Conservation (phyloP, 2,329 filamentous ascomycete species). For the Lachnellula suecica region DNA sequence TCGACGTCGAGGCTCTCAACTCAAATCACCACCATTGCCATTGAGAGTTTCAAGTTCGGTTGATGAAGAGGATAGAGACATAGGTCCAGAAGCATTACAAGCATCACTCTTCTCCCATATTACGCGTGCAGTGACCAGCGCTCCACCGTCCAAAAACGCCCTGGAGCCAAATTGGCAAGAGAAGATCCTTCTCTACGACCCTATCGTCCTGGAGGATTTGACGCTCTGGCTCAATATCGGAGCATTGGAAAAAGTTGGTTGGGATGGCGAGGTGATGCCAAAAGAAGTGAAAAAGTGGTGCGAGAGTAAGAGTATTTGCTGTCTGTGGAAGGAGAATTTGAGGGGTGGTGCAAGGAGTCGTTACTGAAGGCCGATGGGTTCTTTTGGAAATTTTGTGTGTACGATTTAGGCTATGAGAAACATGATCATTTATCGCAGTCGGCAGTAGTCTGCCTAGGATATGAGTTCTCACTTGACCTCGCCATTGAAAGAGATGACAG, state of each 20-base stretch:
- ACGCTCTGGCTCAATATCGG: constrained; percentile 79
- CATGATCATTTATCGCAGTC: neutral
- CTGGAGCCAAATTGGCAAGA: constrained; percentile 75
- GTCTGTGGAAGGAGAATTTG: constrained; percentile 58
- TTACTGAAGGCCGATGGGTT: constrained; percentile 18
- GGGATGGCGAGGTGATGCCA: constrained; percentile 62
- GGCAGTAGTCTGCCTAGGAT: neutral
- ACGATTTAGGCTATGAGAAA: neutral
- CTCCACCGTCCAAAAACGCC: constrained; percentile 49
- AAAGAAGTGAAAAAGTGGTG: constrained; percentile 85
- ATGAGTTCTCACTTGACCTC: too few species aligned
- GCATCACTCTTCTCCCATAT: constrained; percentile 50
- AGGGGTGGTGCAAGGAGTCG: constrained; percentile 27
- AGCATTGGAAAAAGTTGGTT: constrained; percentile 60
- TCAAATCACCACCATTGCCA: constrained; percentile 14
- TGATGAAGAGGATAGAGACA: constrained; percentile 7
- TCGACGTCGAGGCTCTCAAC: constrained; percentile 21
- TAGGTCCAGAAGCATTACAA: constrained; percentile 41
- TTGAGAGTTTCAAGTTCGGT: constrained; percentile 10
- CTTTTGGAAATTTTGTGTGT: neutral
- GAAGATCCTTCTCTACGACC: constrained; percentile 91
- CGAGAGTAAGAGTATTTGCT: constrained; percentile 82
- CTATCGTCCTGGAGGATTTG: constrained; percentile 84
- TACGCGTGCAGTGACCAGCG: constrained; percentile 51
- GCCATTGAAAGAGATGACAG: too few species aligned